Evolutionary conservation across 768 basidiomycete species (phyloP).

Genomic region (Trichaptum fuscoviolaceum): DNA sequence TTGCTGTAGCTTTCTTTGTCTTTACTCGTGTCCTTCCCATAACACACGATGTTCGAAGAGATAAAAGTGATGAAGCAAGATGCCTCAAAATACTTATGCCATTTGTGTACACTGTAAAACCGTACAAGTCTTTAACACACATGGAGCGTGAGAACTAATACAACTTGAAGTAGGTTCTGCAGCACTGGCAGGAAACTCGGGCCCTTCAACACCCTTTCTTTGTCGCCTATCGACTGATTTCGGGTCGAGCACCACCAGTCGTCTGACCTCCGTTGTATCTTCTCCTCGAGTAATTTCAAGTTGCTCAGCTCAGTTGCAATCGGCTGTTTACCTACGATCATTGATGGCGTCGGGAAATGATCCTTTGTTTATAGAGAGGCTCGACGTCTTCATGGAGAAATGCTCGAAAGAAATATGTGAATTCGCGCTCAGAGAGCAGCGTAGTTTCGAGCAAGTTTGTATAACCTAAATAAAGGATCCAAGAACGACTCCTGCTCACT

Average conservation of each 20-base stretch:
- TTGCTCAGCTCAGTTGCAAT: too few species aligned
- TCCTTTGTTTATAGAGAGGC: conserved; percentile 55
- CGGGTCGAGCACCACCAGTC: too few species aligned
- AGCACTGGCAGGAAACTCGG: neutral
- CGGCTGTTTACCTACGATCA: too few species aligned
- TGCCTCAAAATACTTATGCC: neutral
- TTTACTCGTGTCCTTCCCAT: conserved; percentile 57
- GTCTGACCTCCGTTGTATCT: too few species aligned
- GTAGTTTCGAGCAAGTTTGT: conserved; percentile 56
- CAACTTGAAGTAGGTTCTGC: neutral
- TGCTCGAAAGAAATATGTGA: conserved; percentile 49
- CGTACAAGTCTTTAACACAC: neutral
- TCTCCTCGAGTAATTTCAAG: too few species aligned
- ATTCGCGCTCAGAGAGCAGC: conserved; percentile 56
- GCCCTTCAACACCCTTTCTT: too few species aligned
- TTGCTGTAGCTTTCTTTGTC: conserved; percentile 24
- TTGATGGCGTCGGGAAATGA: conserved; percentile 23
- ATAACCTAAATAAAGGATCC: conserved; percentile 4
- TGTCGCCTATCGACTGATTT: too few species aligned
- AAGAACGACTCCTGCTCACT: conserved; percentile 19
- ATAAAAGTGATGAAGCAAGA: neutral
- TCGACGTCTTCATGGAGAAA: conserved; percentile 60
- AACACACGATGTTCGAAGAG: neutral
- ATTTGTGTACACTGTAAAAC: neutral
- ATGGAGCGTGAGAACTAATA: neutral